Base-by-base conservation (phyloP, 495 filamentous ascomycete species). In the Pyrenopolyporus hunteri region DNA sequence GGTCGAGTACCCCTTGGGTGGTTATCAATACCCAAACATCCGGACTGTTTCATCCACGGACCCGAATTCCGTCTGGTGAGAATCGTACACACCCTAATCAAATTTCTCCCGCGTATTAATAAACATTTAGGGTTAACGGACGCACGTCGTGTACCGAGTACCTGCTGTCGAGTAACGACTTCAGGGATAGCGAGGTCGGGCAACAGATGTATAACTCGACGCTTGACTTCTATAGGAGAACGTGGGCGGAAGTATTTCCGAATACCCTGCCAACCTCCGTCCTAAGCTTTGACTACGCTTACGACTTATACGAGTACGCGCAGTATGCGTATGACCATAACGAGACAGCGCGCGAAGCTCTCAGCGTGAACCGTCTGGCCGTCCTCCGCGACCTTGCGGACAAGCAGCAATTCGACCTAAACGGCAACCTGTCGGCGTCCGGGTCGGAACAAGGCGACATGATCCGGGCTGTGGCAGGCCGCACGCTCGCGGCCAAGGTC, bases 301-400 rank as follows among this genome's bases (percentile, higher is more conserved):
- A 75, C 44, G 57, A 70, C n/a, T 33, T 79, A 11, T 80, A 78
- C 63, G 74, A 78, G 40, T 77, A 74, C 50, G 76, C 75, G n/a
- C 33, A 29, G 4, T 80, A 74, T 46, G 69, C 66, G 29, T 74
- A 72, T 55, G 64, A 51, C 39, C 76, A 80, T 52, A 61, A 74
- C 61, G 56, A 57, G n/a, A 50, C 58, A 1, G 68, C 67, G 5
- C 58, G 32, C 4, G 19, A 46, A 0, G 17, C 39, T 16, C 66
- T 79, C 2, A 59, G 51, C 10, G 31, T 6, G 0, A 61, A 45
- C 17, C 63, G 71, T 1, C 33, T 80, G 0, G 45, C 13, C 0
- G 33, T 57, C n/a, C 57, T 80, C 11, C 58, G 62, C 2, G 46
- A 14, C 11, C 54, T 74, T 0, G 77, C 77, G n/a, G 64, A 60